Evolutionary conservation across 164 flowering plant genomes (phyloP).

Genomic region (Amborella trichopoda): DNA sequence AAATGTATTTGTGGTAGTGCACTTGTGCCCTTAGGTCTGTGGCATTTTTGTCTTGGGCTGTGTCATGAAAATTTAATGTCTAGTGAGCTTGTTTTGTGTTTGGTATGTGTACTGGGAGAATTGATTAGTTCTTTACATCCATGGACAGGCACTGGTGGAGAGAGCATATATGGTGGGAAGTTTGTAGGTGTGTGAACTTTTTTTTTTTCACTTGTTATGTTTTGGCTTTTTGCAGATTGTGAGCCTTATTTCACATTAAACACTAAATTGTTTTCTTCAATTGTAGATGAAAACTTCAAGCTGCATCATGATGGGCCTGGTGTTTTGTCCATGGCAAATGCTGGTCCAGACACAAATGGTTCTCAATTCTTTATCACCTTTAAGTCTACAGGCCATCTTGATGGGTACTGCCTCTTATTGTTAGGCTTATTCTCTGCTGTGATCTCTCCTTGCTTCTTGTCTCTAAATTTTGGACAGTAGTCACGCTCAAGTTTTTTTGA

Average conservation of each 20-base stretch:
- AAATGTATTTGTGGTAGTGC: too few relatives aligned
- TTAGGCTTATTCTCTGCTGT: slow-evolving; percentile 13
- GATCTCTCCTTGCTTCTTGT: background rate
- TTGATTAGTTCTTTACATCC: too few relatives aligned
- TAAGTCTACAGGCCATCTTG: slow-evolving; percentile 64
- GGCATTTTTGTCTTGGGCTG: too few relatives aligned
- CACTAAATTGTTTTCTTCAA: background rate
- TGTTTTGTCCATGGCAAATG: slow-evolving; percentile 74
- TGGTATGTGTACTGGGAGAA: too few relatives aligned
- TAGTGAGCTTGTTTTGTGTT: too few relatives aligned
- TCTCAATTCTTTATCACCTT: slow-evolving; percentile 82
- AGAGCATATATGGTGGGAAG: slow-evolving; percentile 76
- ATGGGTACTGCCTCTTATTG: slow-evolving; percentile 31
- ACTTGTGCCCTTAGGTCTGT: too few relatives aligned
- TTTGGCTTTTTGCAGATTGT: too few relatives aligned
- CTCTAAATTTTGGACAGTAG: slow-evolving; percentile 2
- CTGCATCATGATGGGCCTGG: slow-evolving; percentile 77
- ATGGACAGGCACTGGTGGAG: slow-evolving; percentile 69
- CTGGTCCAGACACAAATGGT: slow-evolving; percentile 64
- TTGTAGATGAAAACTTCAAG: slow-evolving; percentile 68
- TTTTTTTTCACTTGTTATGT: background rate
- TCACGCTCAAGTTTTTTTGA: background rate
- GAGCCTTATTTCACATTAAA: too few relatives aligned
- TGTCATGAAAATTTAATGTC: too few relatives aligned
- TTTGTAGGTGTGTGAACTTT: slow-evolving; percentile 55